Conservation (phyloP, 2,329 filamentous ascomycete species). For the Diplodia intermedia region DNA sequence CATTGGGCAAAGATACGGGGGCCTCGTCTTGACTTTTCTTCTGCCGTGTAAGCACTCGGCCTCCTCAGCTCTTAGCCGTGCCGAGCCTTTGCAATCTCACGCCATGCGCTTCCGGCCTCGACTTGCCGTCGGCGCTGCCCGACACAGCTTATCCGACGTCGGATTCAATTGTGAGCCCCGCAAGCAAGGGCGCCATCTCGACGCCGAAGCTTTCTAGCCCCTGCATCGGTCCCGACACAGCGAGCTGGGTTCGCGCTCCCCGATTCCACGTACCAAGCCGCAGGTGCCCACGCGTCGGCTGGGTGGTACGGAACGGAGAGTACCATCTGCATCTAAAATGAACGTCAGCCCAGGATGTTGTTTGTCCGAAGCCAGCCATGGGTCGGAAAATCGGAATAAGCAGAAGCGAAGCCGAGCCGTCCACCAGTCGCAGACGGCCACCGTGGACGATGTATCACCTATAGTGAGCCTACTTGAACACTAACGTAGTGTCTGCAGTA, state of each 20-base stretch:
- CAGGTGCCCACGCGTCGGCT: not conserved
- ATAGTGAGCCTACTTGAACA: no score
- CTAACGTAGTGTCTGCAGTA: no score
- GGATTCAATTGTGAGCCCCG: not conserved
- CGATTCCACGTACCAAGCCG: not conserved
- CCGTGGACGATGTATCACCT: no score
- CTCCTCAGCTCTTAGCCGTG: not conserved
- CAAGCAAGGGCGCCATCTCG: not conserved
- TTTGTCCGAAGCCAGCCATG: no score
- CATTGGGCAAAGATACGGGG: conserved; percentile 24
- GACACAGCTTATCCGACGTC: not conserved
- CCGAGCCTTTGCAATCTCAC: conserved; percentile 17
- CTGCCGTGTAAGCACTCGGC: conserved; percentile 19
- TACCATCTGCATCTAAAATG: not conserved
- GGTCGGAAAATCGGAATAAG: no score
- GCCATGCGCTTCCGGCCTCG: not conserved
- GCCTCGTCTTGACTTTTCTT: conserved; percentile 10
- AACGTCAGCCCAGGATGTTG: not conserved
- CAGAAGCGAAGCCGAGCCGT: no score
- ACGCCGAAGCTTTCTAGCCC: not conserved
- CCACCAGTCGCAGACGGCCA: no score
- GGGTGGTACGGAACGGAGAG: not conserved
- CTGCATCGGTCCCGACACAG: conserved; percentile 1
- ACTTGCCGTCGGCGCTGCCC: not conserved
- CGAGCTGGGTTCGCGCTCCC: not conserved